Evolutionary conservation across 1,284 basidiomycete species (phyloP).

Genomic region (Ustilago shanxiensis): DNA sequence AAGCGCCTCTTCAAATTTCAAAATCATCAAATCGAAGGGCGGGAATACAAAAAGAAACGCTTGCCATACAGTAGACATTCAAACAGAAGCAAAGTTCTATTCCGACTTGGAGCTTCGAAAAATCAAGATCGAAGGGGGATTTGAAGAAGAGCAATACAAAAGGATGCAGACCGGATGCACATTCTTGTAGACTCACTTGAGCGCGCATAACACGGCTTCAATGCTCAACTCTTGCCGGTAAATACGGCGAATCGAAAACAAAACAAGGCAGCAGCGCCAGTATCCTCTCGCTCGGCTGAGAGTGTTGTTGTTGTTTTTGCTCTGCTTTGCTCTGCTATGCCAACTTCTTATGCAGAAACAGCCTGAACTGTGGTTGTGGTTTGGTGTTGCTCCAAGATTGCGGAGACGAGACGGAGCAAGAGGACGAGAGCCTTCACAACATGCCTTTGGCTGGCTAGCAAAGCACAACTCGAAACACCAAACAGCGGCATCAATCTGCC

Average conservation of each 20-base stretch:
- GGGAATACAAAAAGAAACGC: neutral
- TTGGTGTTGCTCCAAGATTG: neutral
- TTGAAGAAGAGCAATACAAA: neutral
- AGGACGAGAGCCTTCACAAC: slow-evolving; percentile 1
- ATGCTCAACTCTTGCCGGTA: neutral
- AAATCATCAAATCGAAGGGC: neutral
- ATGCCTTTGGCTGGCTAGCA: neutral
- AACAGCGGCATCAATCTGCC: neutral
- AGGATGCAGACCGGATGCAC: neutral
- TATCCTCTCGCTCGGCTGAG: neutral
- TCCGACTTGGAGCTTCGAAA: neutral
- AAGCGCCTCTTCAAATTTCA: neutral
- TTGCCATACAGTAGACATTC: neutral
- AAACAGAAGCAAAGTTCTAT: neutral
- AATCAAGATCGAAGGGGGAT: neutral
- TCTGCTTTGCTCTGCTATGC: neutral
- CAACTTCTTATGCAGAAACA: neutral
- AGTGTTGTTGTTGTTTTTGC: neutral
- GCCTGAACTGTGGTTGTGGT: neutral
- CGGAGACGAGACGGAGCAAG: neutral
- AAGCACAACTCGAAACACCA: too few relatives aligned
- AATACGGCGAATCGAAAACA: too few relatives aligned
- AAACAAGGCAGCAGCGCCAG: neutral
- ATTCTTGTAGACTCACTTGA: neutral
- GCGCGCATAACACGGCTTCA: slow-evolving; percentile 1